These are phyloP conservation scores for Sapria himalayana DNA, from an alignment of 345 rosid genomes.

Conservation along the genomic window DNA sequence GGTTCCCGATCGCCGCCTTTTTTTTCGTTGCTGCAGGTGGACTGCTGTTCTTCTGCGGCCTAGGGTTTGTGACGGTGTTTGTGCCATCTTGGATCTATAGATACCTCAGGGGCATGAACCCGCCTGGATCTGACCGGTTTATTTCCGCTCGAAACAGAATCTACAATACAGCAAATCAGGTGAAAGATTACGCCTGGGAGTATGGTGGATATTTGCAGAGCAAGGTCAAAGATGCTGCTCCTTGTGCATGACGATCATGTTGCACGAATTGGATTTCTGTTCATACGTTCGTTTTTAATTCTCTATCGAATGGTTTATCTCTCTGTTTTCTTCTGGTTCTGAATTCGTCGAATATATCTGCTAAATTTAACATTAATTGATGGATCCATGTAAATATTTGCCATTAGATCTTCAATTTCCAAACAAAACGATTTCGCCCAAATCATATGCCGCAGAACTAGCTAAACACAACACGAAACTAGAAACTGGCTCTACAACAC, in stretches of 20 bases:
- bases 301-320: too few relatives aligned
- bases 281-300: too few relatives aligned
- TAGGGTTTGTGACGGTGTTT: slow-evolving; percentile 21
- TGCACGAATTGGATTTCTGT: neutral
- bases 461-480: too few relatives aligned
- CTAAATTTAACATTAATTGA: too few relatives aligned
- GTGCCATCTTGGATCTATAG: slow-evolving; percentile 39
- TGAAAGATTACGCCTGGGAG: slow-evolving; percentile 64
- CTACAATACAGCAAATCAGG: slow-evolving; percentile 59
- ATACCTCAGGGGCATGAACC: slow-evolving; percentile 50
- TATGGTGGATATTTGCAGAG: slow-evolving; percentile 65
- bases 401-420: too few relatives aligned
- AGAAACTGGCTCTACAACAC: too few relatives aligned
- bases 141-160: slow-evolving; percentile 59
- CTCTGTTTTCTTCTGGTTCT: too few relatives aligned
- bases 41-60: slow-evolving; percentile 29
- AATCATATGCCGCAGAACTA: too few relatives aligned
- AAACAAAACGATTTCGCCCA: too few relatives aligned
- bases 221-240: slow-evolving; percentile 85
- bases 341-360: too few relatives aligned
- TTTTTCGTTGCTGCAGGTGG: slow-evolving; percentile 19
- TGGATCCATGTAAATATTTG: too few relatives aligned
- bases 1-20: slow-evolving; percentile 32
- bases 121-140: slow-evolving; percentile 40
- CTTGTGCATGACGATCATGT: slow-evolving; percentile 39